Percentiles rank a stretch among this genome's conserved stretches.
These are phyloP conservation scores for Coccomyxa subellipsoidea DNA, from an alignment of 163 green algal genomes.

Conservation along the genomic window DNA sequence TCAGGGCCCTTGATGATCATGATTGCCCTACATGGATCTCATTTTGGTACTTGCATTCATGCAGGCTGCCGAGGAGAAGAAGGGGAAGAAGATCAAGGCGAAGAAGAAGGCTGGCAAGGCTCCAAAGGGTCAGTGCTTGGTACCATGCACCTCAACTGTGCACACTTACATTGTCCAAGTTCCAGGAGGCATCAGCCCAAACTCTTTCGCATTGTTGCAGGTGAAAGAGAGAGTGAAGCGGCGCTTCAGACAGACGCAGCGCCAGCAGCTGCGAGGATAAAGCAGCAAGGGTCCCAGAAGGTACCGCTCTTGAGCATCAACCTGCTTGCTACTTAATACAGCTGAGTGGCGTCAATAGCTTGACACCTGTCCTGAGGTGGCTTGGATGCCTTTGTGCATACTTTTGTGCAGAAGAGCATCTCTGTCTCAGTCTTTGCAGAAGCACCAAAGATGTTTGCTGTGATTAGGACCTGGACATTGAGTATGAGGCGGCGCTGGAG, in stretches of 20 bases:
- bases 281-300: background rate
- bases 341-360: no score
- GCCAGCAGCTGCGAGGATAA: background rate
- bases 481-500: slow-evolving; percentile 69
- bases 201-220: background rate
- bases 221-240: background rate
- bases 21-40: no score
- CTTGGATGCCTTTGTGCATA: no score
- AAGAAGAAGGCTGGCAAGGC: slow-evolving; percentile 22
- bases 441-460: background rate
- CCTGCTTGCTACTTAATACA: no score
- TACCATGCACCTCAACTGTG: no score
- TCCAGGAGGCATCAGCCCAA: background rate
- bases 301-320: background rate
- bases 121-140: background rate
- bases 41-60: background rate
- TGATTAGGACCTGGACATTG: slow-evolving; percentile 8
- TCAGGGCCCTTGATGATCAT: no score
- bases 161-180: background rate
- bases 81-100: slow-evolving; percentile 19
- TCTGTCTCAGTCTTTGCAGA: no score
- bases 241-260: background rate
- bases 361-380: no score
- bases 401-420: no score
- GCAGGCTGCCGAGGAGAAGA: slow-evolving; percentile 32